Percentiles rank a stretch among this genome's conserved stretches.
These are phyloP conservation scores for Argentina anserina DNA, from an alignment of 306 rosid species.

Conservation along the genomic window DNA sequence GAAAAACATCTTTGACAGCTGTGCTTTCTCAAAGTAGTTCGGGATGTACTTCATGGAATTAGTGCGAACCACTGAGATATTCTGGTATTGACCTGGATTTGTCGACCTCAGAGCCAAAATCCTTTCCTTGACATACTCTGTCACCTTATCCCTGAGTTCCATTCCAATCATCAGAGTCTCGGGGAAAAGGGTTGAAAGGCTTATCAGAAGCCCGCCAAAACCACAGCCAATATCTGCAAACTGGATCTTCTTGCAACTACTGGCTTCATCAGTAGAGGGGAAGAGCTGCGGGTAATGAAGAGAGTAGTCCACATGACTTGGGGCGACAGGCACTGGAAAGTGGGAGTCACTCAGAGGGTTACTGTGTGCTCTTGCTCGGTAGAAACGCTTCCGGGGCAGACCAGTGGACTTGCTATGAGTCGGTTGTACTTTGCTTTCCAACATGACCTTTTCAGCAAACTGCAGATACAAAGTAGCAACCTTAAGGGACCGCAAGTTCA, in stretches of 20 bases:
- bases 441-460: slow-evolving; percentile 45
- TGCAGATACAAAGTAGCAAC: slow-evolving; percentile 31
- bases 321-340: slow-evolving; percentile 79
- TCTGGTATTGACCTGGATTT: slow-evolving; percentile 80
- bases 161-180: slow-evolving; percentile 87
- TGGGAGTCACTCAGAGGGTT: slow-evolving; percentile 96
- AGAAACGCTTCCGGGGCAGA: slow-evolving; percentile 93
- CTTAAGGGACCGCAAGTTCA: slow-evolving; percentile 19
- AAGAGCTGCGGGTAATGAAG: slow-evolving; percentile 68
- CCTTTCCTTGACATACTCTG: slow-evolving; percentile 92
- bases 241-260: slow-evolving; percentile 49
- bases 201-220: slow-evolving; percentile 88
- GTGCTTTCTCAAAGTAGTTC: slow-evolving; percentile 82
- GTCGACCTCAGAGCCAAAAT: slow-evolving; percentile 61
- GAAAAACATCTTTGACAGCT: slow-evolving; percentile 89
- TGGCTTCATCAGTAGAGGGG: slow-evolving; percentile 42
- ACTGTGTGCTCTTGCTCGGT: slow-evolving; percentile 96
- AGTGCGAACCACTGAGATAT: slow-evolving; percentile 79
- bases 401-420: slow-evolving; percentile 78
- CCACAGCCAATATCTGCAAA: slow-evolving; percentile 98
- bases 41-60: slow-evolving; percentile 98
- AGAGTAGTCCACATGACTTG: slow-evolving; percentile 67
- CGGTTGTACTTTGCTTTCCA: slow-evolving; percentile 49
- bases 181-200: slow-evolving; percentile 83
- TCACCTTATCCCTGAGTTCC: slow-evolving; percentile 93